Percentiles rank a stretch among this genome's conserved stretches.
Evolutionary conservation across 2,329 filamentous ascomycete species (phyloP).

Genomic region (Drechmeria coniospora): DNA sequence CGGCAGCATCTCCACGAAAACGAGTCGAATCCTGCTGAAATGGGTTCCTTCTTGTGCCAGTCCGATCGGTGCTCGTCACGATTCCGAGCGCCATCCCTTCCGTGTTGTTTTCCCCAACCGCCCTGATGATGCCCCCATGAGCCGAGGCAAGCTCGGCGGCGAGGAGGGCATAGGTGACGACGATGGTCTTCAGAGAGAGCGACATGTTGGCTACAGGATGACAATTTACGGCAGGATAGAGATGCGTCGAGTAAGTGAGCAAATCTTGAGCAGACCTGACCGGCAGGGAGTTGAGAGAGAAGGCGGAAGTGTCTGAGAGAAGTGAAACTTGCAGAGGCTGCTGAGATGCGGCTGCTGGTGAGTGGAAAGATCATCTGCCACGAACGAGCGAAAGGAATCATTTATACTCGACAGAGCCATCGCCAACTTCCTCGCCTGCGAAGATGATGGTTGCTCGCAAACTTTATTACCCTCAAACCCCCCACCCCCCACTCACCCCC

Average conservation of each 20-base stretch:
- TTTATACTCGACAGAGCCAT: slow-evolving; percentile 2
- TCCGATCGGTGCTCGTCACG: slow-evolving; percentile 40
- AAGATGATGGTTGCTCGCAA: no score
- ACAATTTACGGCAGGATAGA: no score
- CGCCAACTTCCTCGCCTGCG: no score
- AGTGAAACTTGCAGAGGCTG: slow-evolving; percentile 1
- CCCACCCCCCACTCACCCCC: no score
- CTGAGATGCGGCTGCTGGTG: slow-evolving; percentile 2
- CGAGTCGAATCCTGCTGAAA: slow-evolving; percentile 51
- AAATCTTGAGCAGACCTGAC: no score
- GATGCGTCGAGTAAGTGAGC: no score
- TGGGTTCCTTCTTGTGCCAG: slow-evolving; percentile 42
- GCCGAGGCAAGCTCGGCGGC: slow-evolving; percentile 39
- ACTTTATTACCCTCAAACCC: no score
- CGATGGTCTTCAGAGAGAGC: slow-evolving; percentile 15
- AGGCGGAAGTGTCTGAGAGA: neutral
- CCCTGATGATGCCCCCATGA: slow-evolving; percentile 44
- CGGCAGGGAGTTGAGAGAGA: slow-evolving; percentile 3
- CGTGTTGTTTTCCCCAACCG: slow-evolving; percentile 42
- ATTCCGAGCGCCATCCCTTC: slow-evolving; percentile 35
- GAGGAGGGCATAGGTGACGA: slow-evolving; percentile 33
- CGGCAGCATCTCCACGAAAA: slow-evolving; percentile 37
- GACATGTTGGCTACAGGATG: no score
- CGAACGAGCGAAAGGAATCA: neutral
- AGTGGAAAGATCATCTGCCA: no score